Percentiles rank a stretch among this genome's conserved stretches.
These are phyloP conservation scores for Hygrophila difformis DNA, from an alignment of 257 asterid species.

Conservation along the genomic window DNA sequence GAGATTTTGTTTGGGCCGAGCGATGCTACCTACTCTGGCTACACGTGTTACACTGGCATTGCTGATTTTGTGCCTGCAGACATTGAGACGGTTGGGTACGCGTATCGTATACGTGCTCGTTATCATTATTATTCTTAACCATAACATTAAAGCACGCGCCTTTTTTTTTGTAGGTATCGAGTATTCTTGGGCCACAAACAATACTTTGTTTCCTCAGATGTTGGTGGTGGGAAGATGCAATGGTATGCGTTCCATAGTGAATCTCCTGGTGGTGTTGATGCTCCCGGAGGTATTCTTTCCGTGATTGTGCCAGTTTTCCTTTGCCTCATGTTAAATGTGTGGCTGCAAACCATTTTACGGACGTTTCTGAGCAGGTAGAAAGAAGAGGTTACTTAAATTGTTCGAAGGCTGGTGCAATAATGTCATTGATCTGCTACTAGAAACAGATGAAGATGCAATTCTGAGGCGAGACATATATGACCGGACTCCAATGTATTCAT, in stretches of 20 bases:
- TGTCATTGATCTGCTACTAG: conserved; percentile 65
- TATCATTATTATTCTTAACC: neutral
- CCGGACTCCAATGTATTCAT: conserved; percentile 51
- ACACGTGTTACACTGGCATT: conserved; percentile 97
- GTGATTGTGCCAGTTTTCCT: too few species aligned
- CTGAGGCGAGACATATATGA: conserved; percentile 95
- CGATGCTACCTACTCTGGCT: conserved; percentile 72
- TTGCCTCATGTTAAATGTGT: neutral
- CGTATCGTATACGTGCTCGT: neutral
- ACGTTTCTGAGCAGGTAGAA: conserved; percentile 67
- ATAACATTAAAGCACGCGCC: neutral
- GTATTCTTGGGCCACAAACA: conserved; percentile 96
- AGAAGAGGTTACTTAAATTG: conserved; percentile 63
- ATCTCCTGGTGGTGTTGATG: conserved; percentile 69
- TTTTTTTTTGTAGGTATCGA: conserved; percentile 53
- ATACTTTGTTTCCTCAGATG: conserved; percentile 96
- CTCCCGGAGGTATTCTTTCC: conserved; percentile 31
- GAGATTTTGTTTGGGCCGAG: conserved; percentile 58
- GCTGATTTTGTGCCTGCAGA: conserved; percentile 93
- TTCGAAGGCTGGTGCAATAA: conserved; percentile 95
- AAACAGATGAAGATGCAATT: conserved; percentile 87
- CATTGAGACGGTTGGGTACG: conserved; percentile 91
- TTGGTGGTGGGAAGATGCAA: conserved; percentile 98
- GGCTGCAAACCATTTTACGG: conserved; percentile 7
- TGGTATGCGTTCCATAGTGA: conserved; percentile 97